Conservation (phyloP, 345 rosid genomes). For the Combretum micranthum region DNA sequence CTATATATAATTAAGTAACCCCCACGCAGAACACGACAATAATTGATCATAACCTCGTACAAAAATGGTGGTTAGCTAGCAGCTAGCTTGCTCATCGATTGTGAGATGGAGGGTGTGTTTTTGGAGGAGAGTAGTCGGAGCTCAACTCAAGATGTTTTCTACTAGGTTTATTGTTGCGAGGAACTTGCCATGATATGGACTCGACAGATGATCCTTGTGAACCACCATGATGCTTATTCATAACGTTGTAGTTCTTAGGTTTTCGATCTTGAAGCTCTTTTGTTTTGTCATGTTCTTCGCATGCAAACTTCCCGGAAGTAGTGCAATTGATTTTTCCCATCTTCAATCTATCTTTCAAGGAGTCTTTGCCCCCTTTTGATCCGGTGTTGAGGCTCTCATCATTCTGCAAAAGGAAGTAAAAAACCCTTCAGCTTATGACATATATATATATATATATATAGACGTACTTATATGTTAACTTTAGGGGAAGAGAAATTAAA, state of each 20-base stretch:
- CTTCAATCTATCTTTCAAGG: neutral
- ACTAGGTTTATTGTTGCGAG: slow-evolving; percentile 1
- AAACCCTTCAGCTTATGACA: too few relatives aligned
- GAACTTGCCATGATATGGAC: slow-evolving; percentile 6
- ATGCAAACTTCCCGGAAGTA: neutral
- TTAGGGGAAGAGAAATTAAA: too few relatives aligned
- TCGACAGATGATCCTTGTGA: neutral
- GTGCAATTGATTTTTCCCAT: neutral
- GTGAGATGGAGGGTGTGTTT: slow-evolving; percentile 18
- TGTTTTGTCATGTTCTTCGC: neutral
- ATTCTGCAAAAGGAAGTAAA: slow-evolving; percentile 7
- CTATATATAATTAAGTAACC: too few relatives aligned
- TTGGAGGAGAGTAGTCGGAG: slow-evolving; percentile 17
- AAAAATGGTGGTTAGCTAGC: too few relatives aligned
- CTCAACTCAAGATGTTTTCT: slow-evolving; percentile 3
- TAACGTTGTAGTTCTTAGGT: neutral
- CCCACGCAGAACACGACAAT: too few relatives aligned
- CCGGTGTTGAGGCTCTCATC: neutral
- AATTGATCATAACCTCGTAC: too few relatives aligned
- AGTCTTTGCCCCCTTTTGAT: too few relatives aligned
- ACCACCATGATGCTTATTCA: neutral
- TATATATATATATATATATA: too few relatives aligned
- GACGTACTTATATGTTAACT: too few relatives aligned
- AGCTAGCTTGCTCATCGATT: slow-evolving; percentile 6
- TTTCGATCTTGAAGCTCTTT: slow-evolving; percentile 7